Percentiles rank a stretch among this genome's conserved stretches.
These are phyloP conservation scores for Gelatoporia subvermispora DNA, from an alignment of 768 basidiomycete species.

Conservation along the genomic window DNA sequence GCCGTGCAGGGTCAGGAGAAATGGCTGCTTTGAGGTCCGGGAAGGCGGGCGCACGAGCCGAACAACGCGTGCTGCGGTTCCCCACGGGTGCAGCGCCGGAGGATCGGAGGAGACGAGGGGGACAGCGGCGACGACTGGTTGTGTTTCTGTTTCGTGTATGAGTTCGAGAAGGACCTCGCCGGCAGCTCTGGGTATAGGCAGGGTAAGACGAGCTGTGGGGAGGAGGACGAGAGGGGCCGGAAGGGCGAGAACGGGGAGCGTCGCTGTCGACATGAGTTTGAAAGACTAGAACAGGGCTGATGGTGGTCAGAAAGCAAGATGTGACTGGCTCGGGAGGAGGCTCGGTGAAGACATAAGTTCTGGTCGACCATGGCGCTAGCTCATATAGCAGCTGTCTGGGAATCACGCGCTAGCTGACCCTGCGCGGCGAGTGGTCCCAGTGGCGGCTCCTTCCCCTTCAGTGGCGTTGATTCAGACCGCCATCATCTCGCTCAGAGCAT, in stretches of 20 bases:
- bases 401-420: too few relatives aligned
- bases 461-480: too few relatives aligned
- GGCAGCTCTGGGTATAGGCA: conserved; percentile 57
- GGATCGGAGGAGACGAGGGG: conserved; percentile 37
- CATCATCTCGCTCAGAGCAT: too few relatives aligned
- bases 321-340: too few relatives aligned
- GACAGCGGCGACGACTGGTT: conserved; percentile 66
- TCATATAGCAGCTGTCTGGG: too few relatives aligned
- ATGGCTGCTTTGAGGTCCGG: conserved; percentile 51
- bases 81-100: conserved; percentile 44
- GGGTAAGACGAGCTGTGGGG: conserved; percentile 63
- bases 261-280: conserved; percentile 12
- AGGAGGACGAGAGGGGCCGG: conserved; percentile 70
- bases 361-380: too few relatives aligned
- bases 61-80: conserved; percentile 66
- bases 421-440: too few relatives aligned
- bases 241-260: conserved; percentile 64
- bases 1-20: conserved; percentile 69
- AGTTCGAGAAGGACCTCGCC: conserved; percentile 64
- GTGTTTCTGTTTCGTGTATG: conserved; percentile 63
- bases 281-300: too few relatives aligned
- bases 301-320: too few relatives aligned
- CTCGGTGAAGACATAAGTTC: too few relatives aligned
- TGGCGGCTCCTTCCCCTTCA: too few relatives aligned
- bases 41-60: conserved; percentile 61